Base-by-base conservation (phyloP, 2,329 filamentous ascomycete species). In the Fusarium chuoi region DNA sequence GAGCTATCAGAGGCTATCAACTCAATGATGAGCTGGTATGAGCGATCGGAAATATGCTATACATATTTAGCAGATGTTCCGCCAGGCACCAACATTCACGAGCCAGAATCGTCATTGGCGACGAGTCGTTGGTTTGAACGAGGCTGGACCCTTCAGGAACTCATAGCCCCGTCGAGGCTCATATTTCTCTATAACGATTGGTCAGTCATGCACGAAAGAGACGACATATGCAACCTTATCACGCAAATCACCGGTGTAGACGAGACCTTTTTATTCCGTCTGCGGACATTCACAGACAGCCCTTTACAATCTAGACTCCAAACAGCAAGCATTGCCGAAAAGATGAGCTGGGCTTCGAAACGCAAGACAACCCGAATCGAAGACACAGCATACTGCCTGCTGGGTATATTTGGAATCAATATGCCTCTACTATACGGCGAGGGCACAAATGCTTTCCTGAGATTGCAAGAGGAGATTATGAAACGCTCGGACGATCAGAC, bases 161-260 rank as follows among this genome's bases (percentile, higher is more conserved):
- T 49, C 2, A 30, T 30, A 17, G 46, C 28, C 0, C 46, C 46
- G 7, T 9, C 28, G 20, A 49, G 5, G 3, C 46, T 49, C 5
- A 13, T 30, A 12, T 49, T 49, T n/a, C 14, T 49, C 10, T 49
- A 49, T 6, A 7, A 18, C 3, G 28, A 49, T 6, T 49, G 46
- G 14, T 30, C 20, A 3, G 5, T 17, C 14, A 49, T 49, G 14
- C 30, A 14, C 0, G 20, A 30, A 12, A 17, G 28, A 22, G 7
- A 17, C 6, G 20, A 13, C 0, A 49, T 49, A 0, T 20, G 17
- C 10, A 5, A 30, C 3, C 7, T 28, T 6, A 28, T 45, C 11
- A 45, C 42, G 11, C 7, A 45, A 20, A 20, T 45, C 9, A 45
- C 42, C 3, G 42, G 42, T 4, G 26, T 45, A 26, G 24, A 46